phyloP scores from a whole-genome alignment of 495 filamentous ascomycete genomes.

The Pseudotulostoma volvatum region DNA sequence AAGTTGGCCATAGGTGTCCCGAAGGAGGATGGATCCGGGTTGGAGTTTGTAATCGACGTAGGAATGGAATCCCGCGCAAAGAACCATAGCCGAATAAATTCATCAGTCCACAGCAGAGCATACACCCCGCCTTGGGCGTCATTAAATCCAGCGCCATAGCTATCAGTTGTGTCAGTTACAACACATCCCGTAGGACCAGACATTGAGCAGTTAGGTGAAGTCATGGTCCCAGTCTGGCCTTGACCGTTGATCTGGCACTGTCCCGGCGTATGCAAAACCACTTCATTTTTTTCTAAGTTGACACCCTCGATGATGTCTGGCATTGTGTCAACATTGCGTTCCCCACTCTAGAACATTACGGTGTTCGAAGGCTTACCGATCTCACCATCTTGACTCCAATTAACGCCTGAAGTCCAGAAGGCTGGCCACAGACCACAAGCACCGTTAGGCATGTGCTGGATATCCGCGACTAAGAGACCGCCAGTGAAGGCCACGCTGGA shows the following conservation, averaged over 20 bases:
- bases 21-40: conserved; percentile 46
- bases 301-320: conserved; percentile 72
- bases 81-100: conserved; percentile 59
- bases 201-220: conserved; percentile 39
- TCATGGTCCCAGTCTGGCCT: conserved; percentile 29
- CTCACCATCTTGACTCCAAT: conserved; percentile 70
- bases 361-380: conserved; percentile 29
- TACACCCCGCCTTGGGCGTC: conserved; percentile 56
- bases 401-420: conserved; percentile 56
- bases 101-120: conserved; percentile 55
- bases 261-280: conserved; percentile 59
- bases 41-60: conserved; percentile 34
- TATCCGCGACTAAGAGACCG: conserved; percentile 58
- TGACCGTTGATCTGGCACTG: conserved; percentile 43
- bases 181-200: conserved; percentile 31
- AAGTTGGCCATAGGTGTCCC: conserved; percentile 50
- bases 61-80: conserved; percentile 50
- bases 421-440: conserved; percentile 61
- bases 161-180: conserved; percentile 33
- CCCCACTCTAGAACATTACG: not conserved
- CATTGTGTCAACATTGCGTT: not conserved
- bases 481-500: conserved; percentile 51
- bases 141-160: conserved; percentile 63
- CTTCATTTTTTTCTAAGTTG: conserved; percentile 48
- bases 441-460: conserved; percentile 58